Conservation (phyloP, 176 grass and related monocot genomes). For the Neostapfia colusana region DNA sequence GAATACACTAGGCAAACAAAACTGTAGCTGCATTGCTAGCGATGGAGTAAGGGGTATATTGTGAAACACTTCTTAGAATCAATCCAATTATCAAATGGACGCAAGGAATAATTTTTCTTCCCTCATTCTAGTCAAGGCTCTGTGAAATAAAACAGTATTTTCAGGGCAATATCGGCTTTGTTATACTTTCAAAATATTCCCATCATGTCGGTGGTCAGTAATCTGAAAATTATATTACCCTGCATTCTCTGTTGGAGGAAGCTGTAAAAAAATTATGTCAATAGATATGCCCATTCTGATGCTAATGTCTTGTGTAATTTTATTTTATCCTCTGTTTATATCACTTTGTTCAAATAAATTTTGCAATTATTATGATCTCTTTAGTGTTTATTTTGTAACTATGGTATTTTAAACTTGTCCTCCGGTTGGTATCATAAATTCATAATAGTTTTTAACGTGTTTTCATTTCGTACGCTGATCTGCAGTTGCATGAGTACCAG, state of each 20-base stretch:
- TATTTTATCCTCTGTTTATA: neutral
- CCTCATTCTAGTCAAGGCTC: neutral
- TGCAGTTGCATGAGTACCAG: conserved; percentile 87
- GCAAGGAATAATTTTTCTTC: neutral
- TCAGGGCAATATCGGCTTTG: neutral
- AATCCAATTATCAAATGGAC: neutral
- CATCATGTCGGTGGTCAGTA: neutral
- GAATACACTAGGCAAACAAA: neutral
- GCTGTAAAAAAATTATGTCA: conserved; percentile 5
- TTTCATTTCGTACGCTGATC: conserved; percentile 24
- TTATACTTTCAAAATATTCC: conserved; percentile 1
- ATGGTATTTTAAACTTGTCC: neutral
- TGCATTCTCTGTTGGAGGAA: neutral
- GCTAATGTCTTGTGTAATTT: neutral
- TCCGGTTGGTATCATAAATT: conserved; percentile 2
- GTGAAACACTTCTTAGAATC: neutral
- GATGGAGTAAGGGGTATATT: neutral
- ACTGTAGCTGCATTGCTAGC: neutral
- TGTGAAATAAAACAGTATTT: conserved; percentile 1
- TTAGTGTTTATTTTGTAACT: neutral
- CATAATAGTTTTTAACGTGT: conserved; percentile 31
- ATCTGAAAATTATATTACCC: neutral
- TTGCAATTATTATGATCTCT: neutral
- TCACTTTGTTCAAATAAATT: neutral
- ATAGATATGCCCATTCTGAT: neutral